These are phyloP conservation scores for Balansia obtecta DNA, from an alignment of 2,329 filamentous ascomycete species.

Conservation along the genomic window DNA sequence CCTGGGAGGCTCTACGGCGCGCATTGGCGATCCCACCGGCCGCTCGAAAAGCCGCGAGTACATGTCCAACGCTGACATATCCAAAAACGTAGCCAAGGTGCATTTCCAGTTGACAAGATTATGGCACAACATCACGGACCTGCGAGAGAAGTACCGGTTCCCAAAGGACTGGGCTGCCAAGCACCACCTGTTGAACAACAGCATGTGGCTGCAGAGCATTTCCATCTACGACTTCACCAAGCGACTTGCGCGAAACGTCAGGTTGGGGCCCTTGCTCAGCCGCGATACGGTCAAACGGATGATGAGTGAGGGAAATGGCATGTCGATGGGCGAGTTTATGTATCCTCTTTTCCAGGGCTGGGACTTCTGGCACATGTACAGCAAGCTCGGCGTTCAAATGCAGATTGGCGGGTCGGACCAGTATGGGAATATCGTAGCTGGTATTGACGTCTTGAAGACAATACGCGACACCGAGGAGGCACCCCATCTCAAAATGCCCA, in stretches of 20 bases:
- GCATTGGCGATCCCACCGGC: conserved; percentile 68
- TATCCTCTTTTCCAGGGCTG: conserved; percentile 92
- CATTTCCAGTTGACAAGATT: conserved; percentile 58
- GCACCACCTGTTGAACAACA: conserved; percentile 66
- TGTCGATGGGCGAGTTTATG: conserved; percentile 87
- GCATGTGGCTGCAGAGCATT: conserved; percentile 64
- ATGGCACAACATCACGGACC: conserved; percentile 58
- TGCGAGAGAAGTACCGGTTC: conserved; percentile 55
- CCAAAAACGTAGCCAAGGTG: conserved; percentile 55
- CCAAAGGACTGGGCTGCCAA: conserved; percentile 51
- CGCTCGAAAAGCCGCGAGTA: conserved; percentile 49
- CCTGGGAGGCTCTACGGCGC: conserved; percentile 62
- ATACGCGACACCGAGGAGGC: conserved; percentile 48
- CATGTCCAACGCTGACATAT: conserved; percentile 37
- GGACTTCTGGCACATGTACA: conserved; percentile 89
- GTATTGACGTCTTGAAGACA: conserved; percentile 72
- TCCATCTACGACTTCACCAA: conserved; percentile 63
- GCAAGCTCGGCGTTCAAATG: conserved; percentile 54
- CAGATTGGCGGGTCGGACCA: conserved; percentile 95
- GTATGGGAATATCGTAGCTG: conserved; percentile 89
- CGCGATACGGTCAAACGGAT: conserved; percentile 85
- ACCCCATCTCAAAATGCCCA: conserved; percentile 25
- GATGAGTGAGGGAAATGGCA: conserved; percentile 74
- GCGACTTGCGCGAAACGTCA: conserved; percentile 58
- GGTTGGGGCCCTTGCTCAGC: conserved; percentile 76